Evolutionary conservation across 805 yeast genomes (phyloP), one percentile per base, ranked within the genome.

Genomic region (Wickerhamiella qilinensis): DNA sequence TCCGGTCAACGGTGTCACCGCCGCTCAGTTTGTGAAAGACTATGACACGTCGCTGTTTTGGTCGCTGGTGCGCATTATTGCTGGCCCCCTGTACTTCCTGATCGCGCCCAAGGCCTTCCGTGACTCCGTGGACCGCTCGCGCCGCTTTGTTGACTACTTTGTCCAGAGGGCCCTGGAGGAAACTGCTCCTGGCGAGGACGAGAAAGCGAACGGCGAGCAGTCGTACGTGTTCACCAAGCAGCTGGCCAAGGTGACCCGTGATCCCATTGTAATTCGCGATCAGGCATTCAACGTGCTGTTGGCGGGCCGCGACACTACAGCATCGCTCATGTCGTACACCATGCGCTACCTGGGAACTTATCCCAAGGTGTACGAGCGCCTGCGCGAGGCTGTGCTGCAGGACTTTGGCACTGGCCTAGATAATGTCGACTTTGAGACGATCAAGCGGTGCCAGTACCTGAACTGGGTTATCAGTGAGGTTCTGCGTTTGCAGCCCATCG

Each of bases 221-320:
- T 21, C 63, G 5, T 65, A 64, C 42, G 55, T 62, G 12, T 65
- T 66, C 48, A 56, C 63, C 42, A 55, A 59, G 38, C 69, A 65
- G 44, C 57, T 66, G 43, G 64, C 56, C 35, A 60, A 62, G 45
- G 63, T 63, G 41, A 62, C 67, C 11, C 52, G 64, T 39, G 62
- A 66, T 43, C 67, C 65, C 3, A 49, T 41, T 35, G 57, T 63
- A 19, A 56, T 66, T 40, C 55, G 68, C 36, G 68, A 65, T 45
- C 70, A 66, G 48, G 51, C 60, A 39, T 53, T 66, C 48, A 65
- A 62, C 41, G 60, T 66, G 36, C 54, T 66, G 42, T 43, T 64
- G 19, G 71, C 71, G 20, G 69, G 68, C 15, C 56, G 71, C 48
- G 69, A 65, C 46, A 66, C 70, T 19, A 66, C 71, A 11, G 68